Evolutionary conservation across 208 protist genomes (phyloP), one percentile per base, ranked within the genome.

Genomic region (Balamuthia mandrillaris): DNA sequence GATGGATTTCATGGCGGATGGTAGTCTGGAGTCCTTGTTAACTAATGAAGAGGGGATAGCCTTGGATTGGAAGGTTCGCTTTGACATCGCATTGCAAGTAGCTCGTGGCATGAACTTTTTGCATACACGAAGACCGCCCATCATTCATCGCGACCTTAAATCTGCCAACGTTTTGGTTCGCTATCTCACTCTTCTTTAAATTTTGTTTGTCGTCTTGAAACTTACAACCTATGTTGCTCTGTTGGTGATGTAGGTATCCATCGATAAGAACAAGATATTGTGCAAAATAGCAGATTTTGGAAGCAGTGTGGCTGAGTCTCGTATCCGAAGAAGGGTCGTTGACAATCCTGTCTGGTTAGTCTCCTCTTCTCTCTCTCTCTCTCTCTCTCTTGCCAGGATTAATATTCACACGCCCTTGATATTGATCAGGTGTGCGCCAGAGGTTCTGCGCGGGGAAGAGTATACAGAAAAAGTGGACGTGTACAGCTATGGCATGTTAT

Each of bases 231-330:
- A 7, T 49, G 16, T 9, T 42, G n/a, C 2, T 35, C 24, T 42
- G 24, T 33, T 49, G 6, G 12, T n/a, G n/a, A 24, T 49, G 24
- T 39, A 74, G 65, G n/a, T 74, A 39, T 21, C n/a, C 65, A 42
- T 74, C 27, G 39, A 29, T 21, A 39, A 42, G 18, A n/a, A 29
- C 42, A 24, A 74, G 14, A 21, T 33, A 49, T 33, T 47, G 1
- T 74, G 65, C 42, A 21, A 33, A 74, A 39, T 74, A n/a, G 65
- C 65, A 9, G 65, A 74, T 39, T 74, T 74, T 74, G 65, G 65
- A 12, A 49, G 35, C 6, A 37, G 65, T 33, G 65, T 47, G 42
- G 65, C 42, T n/a, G 65, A 74, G 27, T 74, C 33, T 42, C 35
- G 65, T 24, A 39, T 74, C 24, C 65, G 65, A 14, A 29, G 65